Evolutionary conservation across 2,329 filamentous ascomycete genomes (phyloP).

Genomic region (Phoma herbarum): DNA sequence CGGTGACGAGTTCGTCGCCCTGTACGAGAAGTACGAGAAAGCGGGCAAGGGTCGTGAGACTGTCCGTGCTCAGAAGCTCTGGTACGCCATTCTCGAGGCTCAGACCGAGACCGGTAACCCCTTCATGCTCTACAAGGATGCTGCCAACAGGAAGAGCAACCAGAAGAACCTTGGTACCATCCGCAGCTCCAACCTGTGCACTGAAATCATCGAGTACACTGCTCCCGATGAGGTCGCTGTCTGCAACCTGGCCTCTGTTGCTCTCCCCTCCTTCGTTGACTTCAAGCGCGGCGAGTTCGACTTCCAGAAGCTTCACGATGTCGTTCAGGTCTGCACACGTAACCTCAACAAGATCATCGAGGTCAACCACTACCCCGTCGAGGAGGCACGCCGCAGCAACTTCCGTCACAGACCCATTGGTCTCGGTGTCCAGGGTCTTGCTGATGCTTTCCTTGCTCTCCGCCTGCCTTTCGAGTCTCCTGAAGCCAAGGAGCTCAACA

Average conservation of each 20-base stretch:
- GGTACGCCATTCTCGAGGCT: slow-evolving; percentile 97
- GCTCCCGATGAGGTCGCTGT: slow-evolving; percentile 98
- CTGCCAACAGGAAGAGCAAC: slow-evolving; percentile 99
- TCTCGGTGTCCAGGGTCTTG: slow-evolving; percentile 96
- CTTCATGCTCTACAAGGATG: slow-evolving; percentile 99
- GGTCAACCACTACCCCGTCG: slow-evolving; percentile 97
- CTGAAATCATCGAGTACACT: slow-evolving; percentile 97
- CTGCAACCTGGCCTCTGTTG: slow-evolving; percentile 95
- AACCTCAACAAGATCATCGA: slow-evolving; percentile 99
- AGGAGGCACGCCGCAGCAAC: slow-evolving; percentile 93
- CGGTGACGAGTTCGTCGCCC: slow-evolving; percentile 93
- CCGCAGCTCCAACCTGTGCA: slow-evolving; percentile 98
- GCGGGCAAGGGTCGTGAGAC: slow-evolving; percentile 89
- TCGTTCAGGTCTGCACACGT: slow-evolving; percentile 87
- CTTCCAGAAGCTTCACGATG: slow-evolving; percentile 96
- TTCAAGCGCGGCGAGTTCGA: slow-evolving; percentile 85
- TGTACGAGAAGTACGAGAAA: slow-evolving; percentile 90
- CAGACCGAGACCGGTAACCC: slow-evolving; percentile 99
- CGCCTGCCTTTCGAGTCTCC: slow-evolving; percentile 97
- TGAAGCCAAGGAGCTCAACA: slow-evolving; percentile 92
- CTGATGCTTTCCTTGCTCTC: slow-evolving; percentile 96
- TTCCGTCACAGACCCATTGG: slow-evolving; percentile 96
- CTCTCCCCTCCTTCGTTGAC: slow-evolving; percentile 90
- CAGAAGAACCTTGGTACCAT: slow-evolving; percentile 99
- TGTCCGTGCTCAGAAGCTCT: slow-evolving; percentile 97